Evolutionary conservation across 345 rosid species (phyloP).

Genomic region (Syzygium oleosum): DNA sequence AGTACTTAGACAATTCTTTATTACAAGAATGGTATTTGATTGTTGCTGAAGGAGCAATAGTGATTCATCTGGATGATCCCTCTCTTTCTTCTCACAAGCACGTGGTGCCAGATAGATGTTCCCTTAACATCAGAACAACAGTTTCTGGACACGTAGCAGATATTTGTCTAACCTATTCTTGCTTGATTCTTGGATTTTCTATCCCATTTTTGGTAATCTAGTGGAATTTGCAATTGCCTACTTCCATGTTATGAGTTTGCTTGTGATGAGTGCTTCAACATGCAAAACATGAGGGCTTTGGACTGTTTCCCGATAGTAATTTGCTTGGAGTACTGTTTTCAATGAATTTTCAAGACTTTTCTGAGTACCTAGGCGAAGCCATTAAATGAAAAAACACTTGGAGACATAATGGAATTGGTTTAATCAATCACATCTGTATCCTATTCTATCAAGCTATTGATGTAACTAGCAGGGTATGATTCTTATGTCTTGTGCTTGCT

Average conservation of each 20-base stretch:
- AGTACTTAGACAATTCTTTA: not conserved
- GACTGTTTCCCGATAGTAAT: not conserved
- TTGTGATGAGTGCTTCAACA: not conserved
- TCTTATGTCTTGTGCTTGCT: constrained; percentile 1
- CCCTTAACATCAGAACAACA: not conserved
- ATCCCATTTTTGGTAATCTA: not conserved
- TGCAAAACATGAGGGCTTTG: not conserved
- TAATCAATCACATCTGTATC: not conserved
- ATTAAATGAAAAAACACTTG: not conserved
- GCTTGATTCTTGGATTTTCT: not conserved
- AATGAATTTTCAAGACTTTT: not conserved
- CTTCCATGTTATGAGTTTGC: not conserved
- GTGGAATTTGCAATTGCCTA: not conserved
- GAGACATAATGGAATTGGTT: not conserved
- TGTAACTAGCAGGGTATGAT: not conserved
- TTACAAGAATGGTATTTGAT: not conserved
- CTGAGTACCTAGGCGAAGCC: not conserved
- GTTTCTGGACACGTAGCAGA: not conserved
- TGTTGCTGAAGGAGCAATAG: not conserved
- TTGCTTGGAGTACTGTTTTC: not conserved
- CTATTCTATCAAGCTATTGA: not conserved
- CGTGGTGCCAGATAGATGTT: not conserved
- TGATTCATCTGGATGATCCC: not conserved
- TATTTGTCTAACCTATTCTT: not conserved
- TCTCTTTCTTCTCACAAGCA: not conserved